phyloP scores from a whole-genome alignment of 768 basidiomycete species.

The Lentinula sp. region DNA sequence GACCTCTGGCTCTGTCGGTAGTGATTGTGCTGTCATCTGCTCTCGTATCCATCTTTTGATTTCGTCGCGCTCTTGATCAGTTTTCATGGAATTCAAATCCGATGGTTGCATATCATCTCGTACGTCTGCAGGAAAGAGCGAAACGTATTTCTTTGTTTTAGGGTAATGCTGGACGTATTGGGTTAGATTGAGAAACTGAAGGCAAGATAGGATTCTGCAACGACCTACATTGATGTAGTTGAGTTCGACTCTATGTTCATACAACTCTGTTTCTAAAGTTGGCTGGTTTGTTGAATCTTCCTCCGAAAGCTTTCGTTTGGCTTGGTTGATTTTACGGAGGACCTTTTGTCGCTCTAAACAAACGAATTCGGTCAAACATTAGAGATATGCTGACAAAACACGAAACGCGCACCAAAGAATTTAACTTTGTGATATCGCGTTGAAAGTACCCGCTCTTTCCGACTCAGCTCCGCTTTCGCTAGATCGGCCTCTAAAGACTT shows the following conservation, averaged over 20 bases:
- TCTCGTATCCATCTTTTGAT: slow-evolving; percentile 53
- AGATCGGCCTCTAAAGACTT: slow-evolving; percentile 74
- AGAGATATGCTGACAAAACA: neutral
- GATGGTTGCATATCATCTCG: slow-evolving; percentile 27
- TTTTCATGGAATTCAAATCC: slow-evolving; percentile 24
- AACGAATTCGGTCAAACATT: neutral
- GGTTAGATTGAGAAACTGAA: neutral
- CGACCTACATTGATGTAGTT: slow-evolving; percentile 77
- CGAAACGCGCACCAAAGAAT: slow-evolving; percentile 74
- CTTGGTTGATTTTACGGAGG: slow-evolving; percentile 64
- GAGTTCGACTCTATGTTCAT: slow-evolving; percentile 73
- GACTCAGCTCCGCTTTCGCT: slow-evolving; percentile 50
- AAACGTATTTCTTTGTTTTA: slow-evolving; percentile 82
- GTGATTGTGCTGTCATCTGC: slow-evolving; percentile 54
- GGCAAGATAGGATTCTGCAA: neutral
- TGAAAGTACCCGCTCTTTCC: slow-evolving; percentile 69
- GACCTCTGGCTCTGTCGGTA: slow-evolving; percentile 57
- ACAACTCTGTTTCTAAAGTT: slow-evolving; percentile 40
- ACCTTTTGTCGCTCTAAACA: slow-evolving; percentile 81
- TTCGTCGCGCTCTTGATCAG: slow-evolving; percentile 48
- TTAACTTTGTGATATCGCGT: slow-evolving; percentile 84
- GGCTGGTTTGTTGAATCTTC: slow-evolving; percentile 29
- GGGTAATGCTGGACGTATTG: slow-evolving; percentile 65
- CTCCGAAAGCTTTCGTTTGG: slow-evolving; percentile 46
- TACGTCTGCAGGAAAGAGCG: slow-evolving; percentile 74